Base-by-base conservation (phyloP, 2,329 filamentous ascomycete species). In the Pseudogymnoascus destructans region DNA sequence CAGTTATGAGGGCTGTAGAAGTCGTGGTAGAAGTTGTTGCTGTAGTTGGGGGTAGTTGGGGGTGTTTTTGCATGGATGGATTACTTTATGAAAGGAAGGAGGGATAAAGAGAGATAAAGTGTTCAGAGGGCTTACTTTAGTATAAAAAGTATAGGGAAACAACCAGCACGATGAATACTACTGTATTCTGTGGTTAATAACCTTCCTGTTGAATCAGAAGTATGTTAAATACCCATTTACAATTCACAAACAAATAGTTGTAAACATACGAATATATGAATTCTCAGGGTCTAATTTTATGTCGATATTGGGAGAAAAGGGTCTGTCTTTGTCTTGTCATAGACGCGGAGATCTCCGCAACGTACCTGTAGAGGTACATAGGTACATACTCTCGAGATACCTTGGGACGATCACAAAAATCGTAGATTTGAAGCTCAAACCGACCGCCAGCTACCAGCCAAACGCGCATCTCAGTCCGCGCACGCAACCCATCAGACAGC, bases 221-320 rank as follows among this genome's bases (percentile, higher is more conserved):
- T 49, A 15, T 27, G 42, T 49, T 15, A 27, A 27, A 49, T 49
- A 49, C 23, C 27, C 23, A 49, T 49, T 27, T 3, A 49, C 23
- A 25, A 49, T 27, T 27, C 42, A 49, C 42, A 49, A 49, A 49
- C 23, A 49, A 49, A 49, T 13, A 49, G 23, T 15, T 49, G 42
- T 1, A 15, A 49, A 49, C 27, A 49, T 49, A 15, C 17, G 21
- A 27, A 49, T 49, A 46, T 49, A 10, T 49, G 21, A 17, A 27
- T 49, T 49, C n/a, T 49, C 42, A n/a, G 42, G 42, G 42, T 49
- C 42, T 49, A 11, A 13, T 49, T 49, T 49, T 49, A 49, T 27
- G 42, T n/a, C 42, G 23, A 49, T 13, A 49, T 27, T 27, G 42
- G 42, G n/a, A 49, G 42, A 49, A 9, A 27, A 27, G 42, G 21